Conservation (phyloP, 495 filamentous ascomycete species). For the Polyplosphaeria fusca region DNA sequence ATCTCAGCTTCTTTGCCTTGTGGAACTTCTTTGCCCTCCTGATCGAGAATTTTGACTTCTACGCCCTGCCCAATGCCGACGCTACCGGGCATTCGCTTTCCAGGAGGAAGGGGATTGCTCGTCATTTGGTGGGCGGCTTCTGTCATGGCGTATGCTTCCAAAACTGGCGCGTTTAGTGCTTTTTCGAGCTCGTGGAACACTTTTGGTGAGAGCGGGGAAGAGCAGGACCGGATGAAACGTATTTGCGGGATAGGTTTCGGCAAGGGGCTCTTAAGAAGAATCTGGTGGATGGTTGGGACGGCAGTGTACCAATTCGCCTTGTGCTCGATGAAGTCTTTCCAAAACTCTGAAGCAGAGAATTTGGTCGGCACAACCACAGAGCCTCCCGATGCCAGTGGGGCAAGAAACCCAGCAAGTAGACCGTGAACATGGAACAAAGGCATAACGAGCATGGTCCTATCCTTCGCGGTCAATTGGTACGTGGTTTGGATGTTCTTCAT, state of each 20-base stretch:
- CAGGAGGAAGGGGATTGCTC: slow-evolving; percentile 74
- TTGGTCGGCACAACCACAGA: slow-evolving; percentile 69
- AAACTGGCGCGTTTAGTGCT: slow-evolving; percentile 69
- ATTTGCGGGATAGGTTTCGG: slow-evolving; percentile 66
- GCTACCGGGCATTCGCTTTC: slow-evolving; percentile 68
- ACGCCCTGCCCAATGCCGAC: slow-evolving; percentile 80
- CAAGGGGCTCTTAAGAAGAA: slow-evolving; percentile 66
- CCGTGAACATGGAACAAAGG: slow-evolving; percentile 88
- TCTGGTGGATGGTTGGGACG: slow-evolving; percentile 85
- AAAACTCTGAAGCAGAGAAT: slow-evolving; percentile 83
- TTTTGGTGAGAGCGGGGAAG: slow-evolving; percentile 72
- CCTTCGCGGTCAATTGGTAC: slow-evolving; percentile 62
- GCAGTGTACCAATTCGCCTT: slow-evolving; percentile 87
- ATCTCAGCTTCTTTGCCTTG: slow-evolving; percentile 72
- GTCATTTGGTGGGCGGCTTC: slow-evolving; percentile 90
- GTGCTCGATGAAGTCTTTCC: slow-evolving; percentile 65
- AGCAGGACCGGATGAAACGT: slow-evolving; percentile 85
- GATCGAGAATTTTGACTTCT: slow-evolving; percentile 71
- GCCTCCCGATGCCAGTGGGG: slow-evolving; percentile 67
- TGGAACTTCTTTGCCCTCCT: slow-evolving; percentile 57
- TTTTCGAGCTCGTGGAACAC: slow-evolving; percentile 71
- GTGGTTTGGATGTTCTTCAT: slow-evolving; percentile 75
- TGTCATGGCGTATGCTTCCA: slow-evolving; percentile 91
- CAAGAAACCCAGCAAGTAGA: slow-evolving; percentile 72
- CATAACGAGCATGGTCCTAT: slow-evolving; percentile 86